These are phyloP conservation scores for Nemania sp. DNA, from an alignment of 2,329 filamentous ascomycete species.

Conservation along the genomic window DNA sequence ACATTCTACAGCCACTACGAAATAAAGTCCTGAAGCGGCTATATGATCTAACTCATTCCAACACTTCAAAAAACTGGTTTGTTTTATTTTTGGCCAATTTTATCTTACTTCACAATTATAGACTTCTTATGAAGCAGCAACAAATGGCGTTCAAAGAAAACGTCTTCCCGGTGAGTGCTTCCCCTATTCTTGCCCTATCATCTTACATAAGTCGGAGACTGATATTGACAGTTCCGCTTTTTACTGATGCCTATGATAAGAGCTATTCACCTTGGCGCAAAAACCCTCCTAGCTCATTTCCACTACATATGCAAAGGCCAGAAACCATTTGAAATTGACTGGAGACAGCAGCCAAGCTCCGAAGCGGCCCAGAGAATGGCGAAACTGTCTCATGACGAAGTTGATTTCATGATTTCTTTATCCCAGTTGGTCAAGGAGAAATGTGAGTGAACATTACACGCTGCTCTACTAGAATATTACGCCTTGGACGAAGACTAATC, in stretches of 20 bases:
- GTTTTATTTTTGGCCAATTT: not conserved
- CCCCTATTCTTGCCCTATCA: not conserved
- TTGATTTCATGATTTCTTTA: not conserved
- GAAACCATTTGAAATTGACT: not conserved
- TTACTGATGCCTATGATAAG: not conserved
- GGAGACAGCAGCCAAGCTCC: not conserved
- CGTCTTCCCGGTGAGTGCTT: not conserved
- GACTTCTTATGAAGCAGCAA: not conserved
- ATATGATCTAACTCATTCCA: not conserved
- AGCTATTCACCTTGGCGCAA: not conserved
- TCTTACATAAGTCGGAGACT: not conserved
- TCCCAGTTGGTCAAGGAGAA: not conserved
- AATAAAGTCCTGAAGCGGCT: not conserved
- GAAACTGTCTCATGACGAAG: not conserved
- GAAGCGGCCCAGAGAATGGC: not conserved
- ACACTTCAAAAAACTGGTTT: not conserved
- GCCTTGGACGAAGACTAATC: not conserved
- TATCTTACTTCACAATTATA: not conserved
- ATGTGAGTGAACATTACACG: not conserved
- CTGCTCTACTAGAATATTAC: not conserved
- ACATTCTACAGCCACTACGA: not conserved
- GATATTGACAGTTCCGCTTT: not conserved
- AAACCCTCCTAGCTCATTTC: slow-evolving; percentile 1
- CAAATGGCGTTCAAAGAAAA: not conserved
- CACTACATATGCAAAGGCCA: not conserved